Conservation (phyloP, 2,329 filamentous ascomycete species). For the Hymenoscyphus scutula region DNA sequence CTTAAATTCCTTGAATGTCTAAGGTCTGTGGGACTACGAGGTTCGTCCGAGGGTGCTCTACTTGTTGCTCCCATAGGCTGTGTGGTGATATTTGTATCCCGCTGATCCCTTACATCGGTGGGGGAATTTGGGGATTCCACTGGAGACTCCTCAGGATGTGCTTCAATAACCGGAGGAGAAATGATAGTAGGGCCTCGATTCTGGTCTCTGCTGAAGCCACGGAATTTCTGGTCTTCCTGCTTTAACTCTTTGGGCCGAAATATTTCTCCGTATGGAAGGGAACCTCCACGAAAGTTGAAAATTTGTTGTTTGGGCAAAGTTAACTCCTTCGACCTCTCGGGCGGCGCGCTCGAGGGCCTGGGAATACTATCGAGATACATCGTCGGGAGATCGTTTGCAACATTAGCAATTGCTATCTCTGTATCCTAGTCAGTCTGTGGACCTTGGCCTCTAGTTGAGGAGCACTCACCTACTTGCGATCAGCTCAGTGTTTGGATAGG, state of each 20-base stretch:
- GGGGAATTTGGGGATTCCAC: background rate
- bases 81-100: background rate
- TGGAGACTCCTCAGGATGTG: background rate
- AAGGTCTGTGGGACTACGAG: background rate
- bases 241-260: background rate
- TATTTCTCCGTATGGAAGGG: slow-evolving; percentile 1
- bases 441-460: background rate
- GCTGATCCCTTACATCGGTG: background rate
- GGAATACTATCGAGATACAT: background rate
- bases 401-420: background rate
- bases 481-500: background rate
- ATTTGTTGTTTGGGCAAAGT: background rate
- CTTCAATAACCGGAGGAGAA: too few relatives aligned
- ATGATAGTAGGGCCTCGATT: background rate
- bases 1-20: background rate
- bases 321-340: background rate
- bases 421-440: background rate
- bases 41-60: background rate
- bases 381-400: background rate
- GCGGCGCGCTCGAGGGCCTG: background rate
- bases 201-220: background rate
- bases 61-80: background rate
- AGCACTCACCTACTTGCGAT: background rate
- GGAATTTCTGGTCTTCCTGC: slow-evolving; percentile 1
- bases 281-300: background rate